Conservation (phyloP, 108 stramenopile species). For the Pinguiococcus pyrenoidosus region DNA sequence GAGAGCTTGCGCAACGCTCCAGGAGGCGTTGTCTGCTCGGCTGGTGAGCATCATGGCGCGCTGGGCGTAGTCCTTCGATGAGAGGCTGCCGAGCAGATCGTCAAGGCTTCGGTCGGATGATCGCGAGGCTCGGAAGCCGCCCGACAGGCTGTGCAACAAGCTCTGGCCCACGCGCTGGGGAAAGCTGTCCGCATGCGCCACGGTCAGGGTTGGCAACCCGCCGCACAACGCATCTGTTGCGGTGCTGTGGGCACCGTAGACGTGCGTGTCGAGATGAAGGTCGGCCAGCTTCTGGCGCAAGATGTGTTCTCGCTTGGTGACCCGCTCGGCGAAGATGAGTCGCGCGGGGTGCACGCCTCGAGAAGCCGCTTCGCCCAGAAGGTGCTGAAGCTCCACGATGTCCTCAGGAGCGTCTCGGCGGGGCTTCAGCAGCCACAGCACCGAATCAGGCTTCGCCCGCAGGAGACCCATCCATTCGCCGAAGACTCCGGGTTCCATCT, state of each 20-base stretch:
- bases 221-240: constrained; percentile 42
- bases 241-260: constrained; percentile 47
- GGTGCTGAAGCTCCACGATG: constrained; percentile 3
- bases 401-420: neutral
- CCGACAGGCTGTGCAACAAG: no score
- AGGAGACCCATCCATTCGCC: constrained; percentile 26
- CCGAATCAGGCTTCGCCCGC: constrained; percentile 20
- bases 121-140: no score
- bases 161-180: neutral
- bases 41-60: no score
- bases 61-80: no score
- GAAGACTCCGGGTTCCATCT: constrained; percentile 33
- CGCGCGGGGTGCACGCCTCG: constrained; percentile 21
- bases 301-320: constrained; percentile 29
- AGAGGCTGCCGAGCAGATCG: no score
- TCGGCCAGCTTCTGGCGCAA: constrained; percentile 27
- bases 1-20: no score
- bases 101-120: no score
- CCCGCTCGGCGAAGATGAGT: constrained; percentile 25
- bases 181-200: neutral
- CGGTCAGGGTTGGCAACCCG: constrained; percentile 12
- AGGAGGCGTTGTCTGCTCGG: no score
- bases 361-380: constrained; percentile 7
- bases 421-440: constrained; percentile 37
- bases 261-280: constrained; percentile 36